Percentiles rank a stretch among this genome's conserved stretches.
These are phyloP conservation scores for Mucor sp. DNA, from an alignment of 371 early-diverging fungal genomes.

Conservation along the genomic window DNA sequence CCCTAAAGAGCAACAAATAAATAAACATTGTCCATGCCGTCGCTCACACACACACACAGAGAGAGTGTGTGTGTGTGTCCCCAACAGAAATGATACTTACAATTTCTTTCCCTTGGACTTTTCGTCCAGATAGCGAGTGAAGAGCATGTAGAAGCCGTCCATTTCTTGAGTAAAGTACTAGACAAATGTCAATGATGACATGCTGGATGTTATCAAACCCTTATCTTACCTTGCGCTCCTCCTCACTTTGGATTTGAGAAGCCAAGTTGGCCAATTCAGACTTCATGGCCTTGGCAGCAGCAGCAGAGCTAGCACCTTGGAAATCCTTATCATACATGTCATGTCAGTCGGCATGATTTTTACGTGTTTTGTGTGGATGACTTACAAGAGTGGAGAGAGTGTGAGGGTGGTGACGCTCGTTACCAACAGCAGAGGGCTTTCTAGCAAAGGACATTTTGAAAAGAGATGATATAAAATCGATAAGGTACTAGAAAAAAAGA, in stretches of 20 bases:
- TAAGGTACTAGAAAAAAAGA: not conserved
- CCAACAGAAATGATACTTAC: conserved; percentile 58
- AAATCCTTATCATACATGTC: conserved; percentile 46
- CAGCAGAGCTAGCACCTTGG: conserved; percentile 68
- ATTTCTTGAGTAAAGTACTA: conserved; percentile 70
- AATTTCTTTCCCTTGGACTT: conserved; percentile 80
- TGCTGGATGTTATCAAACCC: not conserved
- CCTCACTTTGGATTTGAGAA: conserved; percentile 52
- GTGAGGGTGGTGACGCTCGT: conserved; percentile 58
- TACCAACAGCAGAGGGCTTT: conserved; percentile 37
- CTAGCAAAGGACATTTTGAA: conserved; percentile 32
- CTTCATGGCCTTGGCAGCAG: conserved; percentile 70
- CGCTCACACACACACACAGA: not conserved
- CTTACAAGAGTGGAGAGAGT: conserved; percentile 63
- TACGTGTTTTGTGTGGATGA: conserved; percentile 1
- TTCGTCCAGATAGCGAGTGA: conserved; percentile 85
- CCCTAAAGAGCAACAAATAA: conserved; percentile 46
- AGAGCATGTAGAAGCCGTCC: conserved; percentile 92
- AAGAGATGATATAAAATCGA: not conserved
- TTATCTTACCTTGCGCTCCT: conserved; percentile 57
- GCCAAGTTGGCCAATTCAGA: conserved; percentile 59
- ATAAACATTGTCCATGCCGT: not conserved
- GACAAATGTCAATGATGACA: not conserved
- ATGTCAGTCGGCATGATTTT: not conserved
- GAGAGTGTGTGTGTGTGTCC: no score